These are phyloP conservation scores for Sporothrix globosa DNA, from an alignment of 2,329 filamentous ascomycete genomes.

Conservation along the genomic window DNA sequence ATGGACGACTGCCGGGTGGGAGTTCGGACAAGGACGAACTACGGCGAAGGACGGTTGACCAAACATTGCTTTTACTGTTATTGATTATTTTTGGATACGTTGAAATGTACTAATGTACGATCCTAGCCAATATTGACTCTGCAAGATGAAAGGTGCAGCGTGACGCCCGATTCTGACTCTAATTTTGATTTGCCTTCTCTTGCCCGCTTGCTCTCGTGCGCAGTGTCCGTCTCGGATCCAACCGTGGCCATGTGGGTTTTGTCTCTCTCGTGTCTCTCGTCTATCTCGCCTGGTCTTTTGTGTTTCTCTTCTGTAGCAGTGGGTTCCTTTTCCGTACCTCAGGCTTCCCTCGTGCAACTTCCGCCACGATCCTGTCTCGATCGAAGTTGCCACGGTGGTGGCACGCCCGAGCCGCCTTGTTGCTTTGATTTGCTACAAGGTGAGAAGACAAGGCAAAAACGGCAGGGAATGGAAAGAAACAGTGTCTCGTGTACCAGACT, in stretches of 20 bases:
- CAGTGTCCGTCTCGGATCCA: conserved; percentile 24
- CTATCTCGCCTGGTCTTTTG: background rate
- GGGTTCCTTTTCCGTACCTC: background rate
- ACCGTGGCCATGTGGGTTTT: conserved; percentile 26
- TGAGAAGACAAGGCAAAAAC: background rate
- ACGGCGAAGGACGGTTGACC: background rate
- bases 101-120: background rate
- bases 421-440: conserved; percentile 1
- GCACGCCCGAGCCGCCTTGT: background rate
- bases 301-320: background rate
- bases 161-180: background rate
- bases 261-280: background rate
- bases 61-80: background rate
- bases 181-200: background rate
- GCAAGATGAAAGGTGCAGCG: conserved; percentile 10
- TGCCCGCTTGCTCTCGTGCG: conserved; percentile 18
- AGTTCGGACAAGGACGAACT: background rate
- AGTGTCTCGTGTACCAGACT: background rate
- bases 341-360: background rate
- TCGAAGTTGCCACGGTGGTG: conserved; percentile 16
- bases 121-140: background rate
- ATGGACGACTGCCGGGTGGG: no score
- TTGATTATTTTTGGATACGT: conserved; percentile 14
- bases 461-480: background rate
- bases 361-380: conserved; percentile 21